Evolutionary conservation across 2,329 filamentous ascomycete species (phyloP).

Genomic region (Sclerotinia spermophila): DNA sequence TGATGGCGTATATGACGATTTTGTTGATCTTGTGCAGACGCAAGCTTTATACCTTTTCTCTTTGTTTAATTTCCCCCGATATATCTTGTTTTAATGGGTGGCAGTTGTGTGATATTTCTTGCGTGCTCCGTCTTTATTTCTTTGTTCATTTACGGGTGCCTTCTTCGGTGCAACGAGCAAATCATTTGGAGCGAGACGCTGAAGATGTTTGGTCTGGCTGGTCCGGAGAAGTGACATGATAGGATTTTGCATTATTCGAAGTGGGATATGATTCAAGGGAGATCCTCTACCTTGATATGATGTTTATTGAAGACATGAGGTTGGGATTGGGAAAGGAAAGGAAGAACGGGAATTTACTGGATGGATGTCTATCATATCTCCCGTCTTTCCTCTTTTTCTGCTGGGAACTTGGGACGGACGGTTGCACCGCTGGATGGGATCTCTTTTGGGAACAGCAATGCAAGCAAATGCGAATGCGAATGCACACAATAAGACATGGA

Average conservation of each 20-base stretch:
- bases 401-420: background rate
- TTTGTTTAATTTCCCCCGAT: constrained; percentile 6
- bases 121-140: background rate
- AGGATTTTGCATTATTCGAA: background rate
- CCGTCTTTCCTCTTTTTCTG: background rate
- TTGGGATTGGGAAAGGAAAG: constrained; percentile 3
- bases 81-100: constrained; percentile 19
- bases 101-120: constrained; percentile 5
- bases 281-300: constrained; percentile 10
- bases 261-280: constrained; percentile 13
- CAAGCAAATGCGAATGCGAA: constrained; percentile 9
- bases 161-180: constrained; percentile 15
- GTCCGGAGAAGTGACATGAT: constrained; percentile 15
- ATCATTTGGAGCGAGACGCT: constrained; percentile 13
- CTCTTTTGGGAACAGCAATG: constrained; percentile 8
- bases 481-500: constrained; percentile 17
- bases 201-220: constrained; percentile 17
- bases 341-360: background rate
- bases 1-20: constrained; percentile 19
- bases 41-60: constrained; percentile 19
- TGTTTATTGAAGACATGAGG: constrained; percentile 20
- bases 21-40: constrained; percentile 7
- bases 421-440: background rate
- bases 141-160: constrained; percentile 3
- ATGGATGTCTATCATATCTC: background rate